Evolutionary conservation across 1,284 basidiomycete genomes (phyloP), one percentile per base, ranked within the genome.

Genomic region (Puccinia horiana): DNA sequence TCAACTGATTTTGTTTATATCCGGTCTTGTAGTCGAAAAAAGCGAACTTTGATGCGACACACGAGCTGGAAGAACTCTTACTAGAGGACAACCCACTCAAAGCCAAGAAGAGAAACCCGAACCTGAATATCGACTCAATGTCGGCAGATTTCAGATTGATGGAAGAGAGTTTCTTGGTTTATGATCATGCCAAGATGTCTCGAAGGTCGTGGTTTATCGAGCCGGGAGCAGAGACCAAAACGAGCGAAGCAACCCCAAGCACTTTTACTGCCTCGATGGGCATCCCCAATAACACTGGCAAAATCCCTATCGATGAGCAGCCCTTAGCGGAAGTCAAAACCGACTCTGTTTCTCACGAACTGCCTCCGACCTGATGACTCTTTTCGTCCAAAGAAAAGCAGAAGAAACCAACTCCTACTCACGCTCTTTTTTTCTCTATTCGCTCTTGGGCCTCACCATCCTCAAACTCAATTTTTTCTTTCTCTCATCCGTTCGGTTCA

Each of bases 1-100:
- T 29, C 20, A 5, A 37, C 40, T 58, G 18, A 20, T 18, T 16
- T 37, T 35, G 32, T 54, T 40, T 32, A 83, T 8, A 18, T 14
- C 9, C 14, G 44, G n/a, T 26, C 5, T 32, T 52, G 35, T 87
- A 97, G 94, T 92, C 92, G 32, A 98, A 98, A 88, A 96, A 96
- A 87, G 95, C 96, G 29, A 98, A 99, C 87, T 99, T 98, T 87
- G 96, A 99, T 86, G 96, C 96, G n/a, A 97, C 96, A 20, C 96
- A 98, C 86, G 96, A 99, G 88, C 88, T 99, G 47, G 96, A 99
- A 86, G 96, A 99, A 88, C 89, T 99, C 56, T 87, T 99, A 49
- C 88, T 99, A 14, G 96, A 98, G 87, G 96, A 98, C 86, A 98
- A 99, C 86, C 96, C 96, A 70, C 89, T 98, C 78, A 98, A 98